These are phyloP conservation scores for Fusarium annulatum DNA, from an alignment of 2,329 filamentous ascomycete species.

Conservation along the genomic window DNA sequence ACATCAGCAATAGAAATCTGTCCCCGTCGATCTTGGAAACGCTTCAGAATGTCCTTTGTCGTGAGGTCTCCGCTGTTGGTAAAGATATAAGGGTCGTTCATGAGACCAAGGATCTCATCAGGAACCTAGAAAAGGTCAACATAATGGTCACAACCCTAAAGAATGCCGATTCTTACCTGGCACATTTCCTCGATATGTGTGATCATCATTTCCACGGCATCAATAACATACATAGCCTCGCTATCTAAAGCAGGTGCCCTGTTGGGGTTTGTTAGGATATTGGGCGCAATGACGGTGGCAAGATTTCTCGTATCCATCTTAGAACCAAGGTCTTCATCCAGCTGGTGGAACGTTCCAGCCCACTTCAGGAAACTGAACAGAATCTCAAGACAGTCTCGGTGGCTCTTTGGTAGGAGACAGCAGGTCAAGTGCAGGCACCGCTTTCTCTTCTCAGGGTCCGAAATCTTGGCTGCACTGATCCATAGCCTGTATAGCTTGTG, in stretches of 20 bases:
- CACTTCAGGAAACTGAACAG: conserved; percentile 96
- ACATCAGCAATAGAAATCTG: conserved; percentile 70
- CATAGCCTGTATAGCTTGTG: conserved; percentile 94
- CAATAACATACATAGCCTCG: conserved; percentile 92
- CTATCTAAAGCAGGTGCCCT: conserved; percentile 78
- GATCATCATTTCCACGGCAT: conserved; percentile 91
- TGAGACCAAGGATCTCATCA: conserved; percentile 86
- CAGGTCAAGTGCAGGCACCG: conserved; percentile 90
- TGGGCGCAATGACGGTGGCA: conserved; percentile 96
- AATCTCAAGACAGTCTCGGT: conserved; percentile 94
- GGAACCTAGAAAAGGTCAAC: conserved; percentile 74
- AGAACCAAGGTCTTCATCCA: conserved; percentile 95
- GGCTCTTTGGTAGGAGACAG: conserved; percentile 90
- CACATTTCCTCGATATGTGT: conserved; percentile 96
- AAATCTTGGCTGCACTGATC: conserved; percentile 88
- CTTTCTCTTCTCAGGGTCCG: conserved; percentile 82
- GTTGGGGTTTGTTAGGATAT: conserved; percentile 81
- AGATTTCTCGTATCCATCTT: conserved; percentile 99
- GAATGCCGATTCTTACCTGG: conserved; percentile 71
- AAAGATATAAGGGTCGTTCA: conserved; percentile 86
- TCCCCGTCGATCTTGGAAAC: conserved; percentile 82
- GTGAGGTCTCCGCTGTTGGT: conserved; percentile 87
- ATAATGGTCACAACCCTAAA: conserved; percentile 26
- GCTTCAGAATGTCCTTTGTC: conserved; percentile 95
- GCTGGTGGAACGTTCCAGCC: conserved; percentile 96